A percentile compares a stretch with the other conserved stretches of the same genome.
Evolutionary conservation across 257 asterid species (phyloP).

Genomic region (Capsicum pubescens): DNA sequence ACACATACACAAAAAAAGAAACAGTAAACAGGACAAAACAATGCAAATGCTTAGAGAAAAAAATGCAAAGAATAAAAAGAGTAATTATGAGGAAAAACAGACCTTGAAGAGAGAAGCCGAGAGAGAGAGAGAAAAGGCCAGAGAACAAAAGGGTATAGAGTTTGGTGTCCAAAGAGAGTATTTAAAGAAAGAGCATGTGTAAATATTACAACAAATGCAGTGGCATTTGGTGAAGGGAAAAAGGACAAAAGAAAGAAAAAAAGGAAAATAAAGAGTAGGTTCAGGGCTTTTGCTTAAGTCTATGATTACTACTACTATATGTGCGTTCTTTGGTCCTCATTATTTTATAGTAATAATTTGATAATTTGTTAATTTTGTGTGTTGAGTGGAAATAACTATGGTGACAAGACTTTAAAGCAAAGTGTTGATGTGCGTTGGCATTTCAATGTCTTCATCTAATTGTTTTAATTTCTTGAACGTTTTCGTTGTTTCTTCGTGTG

Average conservation of each 20-base stretch:
- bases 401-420: slow-evolving; percentile 27
- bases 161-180: slow-evolving; percentile 14
- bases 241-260: not conserved
- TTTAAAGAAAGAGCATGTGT: slow-evolving; percentile 26
- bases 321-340: not conserved
- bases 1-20: not conserved
- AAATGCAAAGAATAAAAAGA: slow-evolving; percentile 14
- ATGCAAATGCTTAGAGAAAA: slow-evolving; percentile 15
- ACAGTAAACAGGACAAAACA: not conserved
- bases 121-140: slow-evolving; percentile 19
- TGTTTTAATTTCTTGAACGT: too few relatives aligned
- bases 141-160: slow-evolving; percentile 13
- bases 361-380: not conserved
- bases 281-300: not conserved
- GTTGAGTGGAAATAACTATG: not conserved
- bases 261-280: slow-evolving; percentile 20
- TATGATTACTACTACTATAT: not conserved
- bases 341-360: not conserved
- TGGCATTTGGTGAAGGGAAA: slow-evolving; percentile 30
- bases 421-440: slow-evolving; percentile 27
- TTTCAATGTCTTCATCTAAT: slow-evolving; percentile 27
- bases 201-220: slow-evolving; percentile 4
- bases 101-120: slow-evolving; percentile 33
- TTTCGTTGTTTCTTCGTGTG: not conserved
- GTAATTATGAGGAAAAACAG: slow-evolving; percentile 16